phyloP scores from a whole-genome alignment of 192 early-diverging fungal species.

The Phlyctochytrium arcticum region DNA sequence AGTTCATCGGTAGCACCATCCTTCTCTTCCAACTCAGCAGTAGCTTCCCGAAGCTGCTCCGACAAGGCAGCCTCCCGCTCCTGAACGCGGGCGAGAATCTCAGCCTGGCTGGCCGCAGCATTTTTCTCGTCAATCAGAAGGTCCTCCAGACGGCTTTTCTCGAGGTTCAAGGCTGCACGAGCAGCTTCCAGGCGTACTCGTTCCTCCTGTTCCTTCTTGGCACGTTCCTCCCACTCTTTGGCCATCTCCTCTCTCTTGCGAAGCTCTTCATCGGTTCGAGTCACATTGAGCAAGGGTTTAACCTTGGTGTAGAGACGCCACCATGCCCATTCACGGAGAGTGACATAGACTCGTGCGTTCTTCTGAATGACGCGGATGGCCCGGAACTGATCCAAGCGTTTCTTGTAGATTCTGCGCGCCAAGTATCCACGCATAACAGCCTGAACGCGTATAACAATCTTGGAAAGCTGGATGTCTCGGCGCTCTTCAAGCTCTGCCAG shows the following conservation, averaged over 20 bases:
- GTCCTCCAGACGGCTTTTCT: constrained; percentile 67
- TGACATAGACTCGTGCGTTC: constrained; percentile 87
- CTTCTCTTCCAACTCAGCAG: constrained; percentile 43
- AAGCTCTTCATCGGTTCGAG: constrained; percentile 76
- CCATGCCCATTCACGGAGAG: constrained; percentile 91
- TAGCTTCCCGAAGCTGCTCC: constrained; percentile 39
- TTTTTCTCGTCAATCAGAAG: constrained; percentile 69
- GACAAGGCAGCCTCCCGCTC: constrained; percentile 54
- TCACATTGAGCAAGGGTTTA: constrained; percentile 82
- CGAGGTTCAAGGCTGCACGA: constrained; percentile 58
- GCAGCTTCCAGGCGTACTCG: constrained; percentile 53
- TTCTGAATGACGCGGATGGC: constrained; percentile 92
- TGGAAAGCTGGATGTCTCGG: constrained; percentile 76
- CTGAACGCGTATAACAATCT: constrained; percentile 81
- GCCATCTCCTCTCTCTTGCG: constrained; percentile 67
- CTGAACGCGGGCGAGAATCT: constrained; percentile 78
- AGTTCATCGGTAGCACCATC: constrained; percentile 44
- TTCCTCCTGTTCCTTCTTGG: constrained; percentile 57
- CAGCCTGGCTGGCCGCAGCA: constrained; percentile 75
- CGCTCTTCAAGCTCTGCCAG: constrained; percentile 91
- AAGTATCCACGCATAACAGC: constrained; percentile 81
- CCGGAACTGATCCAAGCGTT: constrained; percentile 69
- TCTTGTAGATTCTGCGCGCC: constrained; percentile 66
- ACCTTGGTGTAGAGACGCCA: constrained; percentile 92
- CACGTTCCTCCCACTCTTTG: constrained; percentile 67